Conservation (phyloP, 768 basidiomycete genomes). For the Basidioascus undulatus region DNA sequence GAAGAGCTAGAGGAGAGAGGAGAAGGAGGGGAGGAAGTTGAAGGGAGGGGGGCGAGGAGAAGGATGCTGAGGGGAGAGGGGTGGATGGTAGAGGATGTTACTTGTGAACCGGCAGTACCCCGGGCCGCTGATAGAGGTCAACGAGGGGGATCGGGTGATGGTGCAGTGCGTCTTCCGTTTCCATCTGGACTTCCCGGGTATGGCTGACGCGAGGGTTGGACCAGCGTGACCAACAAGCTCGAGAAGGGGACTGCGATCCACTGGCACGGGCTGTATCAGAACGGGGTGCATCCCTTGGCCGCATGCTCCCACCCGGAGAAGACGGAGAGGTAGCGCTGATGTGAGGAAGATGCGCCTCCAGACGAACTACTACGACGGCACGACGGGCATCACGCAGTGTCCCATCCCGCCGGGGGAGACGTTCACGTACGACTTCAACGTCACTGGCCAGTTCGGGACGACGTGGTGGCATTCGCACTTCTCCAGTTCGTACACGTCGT, state of each 20-base stretch:
- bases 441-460: slow-evolving; percentile 18
- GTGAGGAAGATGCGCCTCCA: slow-evolving; percentile 21
- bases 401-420: slow-evolving; percentile 29
- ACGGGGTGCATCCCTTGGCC: too few relatives aligned
- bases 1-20: slow-evolving; percentile 1
- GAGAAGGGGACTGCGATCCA: slow-evolving; percentile 9
- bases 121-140: slow-evolving; percentile 10
- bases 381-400: slow-evolving; percentile 27
- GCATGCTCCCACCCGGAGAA: too few relatives aligned
- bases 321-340: too few relatives aligned
- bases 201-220: too few relatives aligned
- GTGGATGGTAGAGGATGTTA: slow-evolving; percentile 5
- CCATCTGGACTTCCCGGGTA: too few relatives aligned
- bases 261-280: slow-evolving; percentile 11
- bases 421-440: slow-evolving; percentile 23
- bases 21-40: too few relatives aligned
- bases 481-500: slow-evolving; percentile 10
- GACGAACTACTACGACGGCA: slow-evolving; percentile 29
- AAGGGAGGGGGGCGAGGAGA: too few relatives aligned
- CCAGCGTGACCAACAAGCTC: slow-evolving; percentile 12
- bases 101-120: slow-evolving; percentile 9
- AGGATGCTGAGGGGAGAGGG: background rate
- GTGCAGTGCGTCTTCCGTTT: too few relatives aligned
- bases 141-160: slow-evolving; percentile 7
- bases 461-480: slow-evolving; percentile 27